Base-by-base conservation (phyloP, 805 yeast genomes). In the Metschnikowia reukaufii region DNA sequence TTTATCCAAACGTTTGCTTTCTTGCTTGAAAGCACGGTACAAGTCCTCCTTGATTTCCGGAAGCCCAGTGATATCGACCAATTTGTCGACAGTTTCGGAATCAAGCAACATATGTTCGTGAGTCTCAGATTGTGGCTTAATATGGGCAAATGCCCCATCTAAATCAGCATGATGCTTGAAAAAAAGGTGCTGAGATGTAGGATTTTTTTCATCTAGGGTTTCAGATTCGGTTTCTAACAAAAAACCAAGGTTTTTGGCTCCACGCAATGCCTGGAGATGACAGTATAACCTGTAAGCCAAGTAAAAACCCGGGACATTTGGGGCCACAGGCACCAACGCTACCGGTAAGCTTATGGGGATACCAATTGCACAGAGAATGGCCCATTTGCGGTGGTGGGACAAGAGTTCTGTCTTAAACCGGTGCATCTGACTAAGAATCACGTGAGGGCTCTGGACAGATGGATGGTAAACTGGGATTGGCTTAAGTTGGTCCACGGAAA, bases 231-330 rank as follows among this genome's bases (percentile, higher is more conserved):
- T 66, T 21, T 74, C 72, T n/a, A 82, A 60, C 45, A 91, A 68
- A 43, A 76, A 77, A 29, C 74, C 66, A 50, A 91, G 66, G 60
- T 88, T 94, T 51, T 74, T 70, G 4, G 88, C 86, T 0, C 97
- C 97, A 35, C 79, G 63, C 50, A 77, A 70, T 0, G 96, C 96
- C 57, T 85, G 86, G 61, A 83, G 75, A 63, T 92, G 88, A 62
- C 96, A 88, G 68, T 89, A 91, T 16, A 86, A 74, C 50, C 98
- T 74, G 62, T 86, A 91, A 2, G 86, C 74, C 36, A 91, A 66
- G 59, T 89, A 92, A 60, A 92, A 86, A 0, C 96, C 96, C 0
- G 98, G 98, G 17, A 91, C 79, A 58, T 91, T 91, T 17, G 98
- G 98, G 3, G 90, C 63, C n/a, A 91, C 73, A 0, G 98, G 98